Percentiles rank a stretch among this genome's conserved stretches.
Evolutionary conservation across 1,284 basidiomycete species (phyloP).

Genomic region (Coriolopsis trogii): DNA sequence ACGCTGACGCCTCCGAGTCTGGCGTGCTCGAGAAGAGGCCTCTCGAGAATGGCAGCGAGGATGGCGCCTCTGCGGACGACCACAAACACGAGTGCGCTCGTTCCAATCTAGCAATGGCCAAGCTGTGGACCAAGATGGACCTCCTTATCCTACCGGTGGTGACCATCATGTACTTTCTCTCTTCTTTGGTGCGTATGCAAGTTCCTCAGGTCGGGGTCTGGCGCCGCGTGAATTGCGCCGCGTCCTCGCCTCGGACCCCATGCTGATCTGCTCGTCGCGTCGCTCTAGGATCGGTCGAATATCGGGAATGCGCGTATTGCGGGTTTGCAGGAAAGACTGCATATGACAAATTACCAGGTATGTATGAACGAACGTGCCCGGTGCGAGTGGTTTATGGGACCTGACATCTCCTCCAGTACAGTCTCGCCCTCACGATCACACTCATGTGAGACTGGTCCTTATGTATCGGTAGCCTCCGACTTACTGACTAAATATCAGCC

Average conservation of each 20-base stretch:
- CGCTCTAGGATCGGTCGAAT: constrained; percentile 11
- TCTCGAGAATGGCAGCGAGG: too few species aligned
- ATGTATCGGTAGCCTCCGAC: not conserved
- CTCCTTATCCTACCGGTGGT: constrained; percentile 14
- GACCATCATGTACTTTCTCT: constrained; percentile 22
- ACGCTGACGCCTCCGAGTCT: too few species aligned
- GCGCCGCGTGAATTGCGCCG: too few species aligned
- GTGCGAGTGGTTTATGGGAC: too few species aligned
- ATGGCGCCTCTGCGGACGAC: too few species aligned
- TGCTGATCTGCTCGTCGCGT: not conserved
- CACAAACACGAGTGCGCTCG: too few species aligned
- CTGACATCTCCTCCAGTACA: constrained; percentile 38
- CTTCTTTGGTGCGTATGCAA: constrained; percentile 17
- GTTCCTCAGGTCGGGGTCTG: too few species aligned
- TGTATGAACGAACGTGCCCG: not conserved
- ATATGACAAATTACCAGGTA: constrained; percentile 30
- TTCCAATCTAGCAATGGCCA: too few species aligned
- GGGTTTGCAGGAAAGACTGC: constrained; percentile 35
- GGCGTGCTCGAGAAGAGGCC: too few species aligned
- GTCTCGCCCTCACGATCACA: constrained; percentile 54
- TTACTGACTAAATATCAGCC: constrained; percentile 34
- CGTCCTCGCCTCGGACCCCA: too few species aligned
- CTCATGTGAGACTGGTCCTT: constrained; percentile 51
- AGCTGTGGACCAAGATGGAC: constrained; percentile 22
- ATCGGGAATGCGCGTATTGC: constrained; percentile 37